phyloP scores from a whole-genome alignment of 768 basidiomycete species.

The Macrolepiota fuliginosa region DNA sequence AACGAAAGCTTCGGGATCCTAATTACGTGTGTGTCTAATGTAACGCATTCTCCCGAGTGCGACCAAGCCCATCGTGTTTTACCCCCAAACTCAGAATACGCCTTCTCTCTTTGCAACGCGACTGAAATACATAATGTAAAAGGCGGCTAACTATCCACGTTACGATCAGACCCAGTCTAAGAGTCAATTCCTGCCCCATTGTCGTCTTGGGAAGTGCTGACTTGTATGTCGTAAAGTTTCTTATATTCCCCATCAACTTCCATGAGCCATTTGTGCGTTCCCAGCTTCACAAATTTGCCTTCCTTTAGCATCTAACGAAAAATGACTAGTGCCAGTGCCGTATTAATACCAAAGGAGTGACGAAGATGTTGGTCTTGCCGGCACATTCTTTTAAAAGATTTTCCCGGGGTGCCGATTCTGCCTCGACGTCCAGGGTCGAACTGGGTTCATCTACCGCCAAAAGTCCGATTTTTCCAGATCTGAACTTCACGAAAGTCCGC shows the following conservation, averaged over 20 bases:
- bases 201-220: slow-evolving; percentile 22
- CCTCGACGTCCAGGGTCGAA: slow-evolving; percentile 53
- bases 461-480: slow-evolving; percentile 38
- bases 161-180: background rate
- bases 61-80: no score
- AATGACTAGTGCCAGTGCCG: background rate
- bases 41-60: no score
- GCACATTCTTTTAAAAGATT: slow-evolving; percentile 32
- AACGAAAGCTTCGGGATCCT: no score
- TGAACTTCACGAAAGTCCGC: slow-evolving; percentile 43
- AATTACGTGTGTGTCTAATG: no score
- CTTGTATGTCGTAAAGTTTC: slow-evolving; percentile 39
- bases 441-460: slow-evolving; percentile 59
- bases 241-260: slow-evolving; percentile 35
- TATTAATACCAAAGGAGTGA: slow-evolving; percentile 28
- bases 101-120: no score
- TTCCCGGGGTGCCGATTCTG: slow-evolving; percentile 46
- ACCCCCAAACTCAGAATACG: no score
- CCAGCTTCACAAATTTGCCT: slow-evolving; percentile 36
- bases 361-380: slow-evolving; percentile 55
- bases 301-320: slow-evolving; percentile 42
- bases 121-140: no score
- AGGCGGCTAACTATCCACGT: no score
- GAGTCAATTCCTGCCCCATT: background rate
- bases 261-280: slow-evolving; percentile 39